Percentiles rank a stretch among this genome's conserved stretches.
Conservation (phyloP, 2,329 filamentous ascomycete species). For the Aspergillus carbonarius region DNA sequence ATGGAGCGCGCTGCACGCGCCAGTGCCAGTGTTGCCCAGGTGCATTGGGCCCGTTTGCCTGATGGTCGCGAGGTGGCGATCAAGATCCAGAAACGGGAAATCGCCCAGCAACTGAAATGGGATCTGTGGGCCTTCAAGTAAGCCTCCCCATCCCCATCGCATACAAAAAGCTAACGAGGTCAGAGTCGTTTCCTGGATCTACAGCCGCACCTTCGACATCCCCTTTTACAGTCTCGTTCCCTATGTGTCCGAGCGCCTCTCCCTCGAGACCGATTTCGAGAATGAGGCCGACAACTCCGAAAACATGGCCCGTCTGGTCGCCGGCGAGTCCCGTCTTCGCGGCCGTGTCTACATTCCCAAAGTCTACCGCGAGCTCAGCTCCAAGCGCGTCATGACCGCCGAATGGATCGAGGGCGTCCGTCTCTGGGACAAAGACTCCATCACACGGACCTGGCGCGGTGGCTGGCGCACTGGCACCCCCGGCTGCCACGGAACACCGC, state of each 20-base stretch:
- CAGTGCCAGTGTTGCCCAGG: slow-evolving; percentile 91
- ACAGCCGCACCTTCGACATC: slow-evolving; percentile 87
- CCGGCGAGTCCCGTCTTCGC: slow-evolving; percentile 70
- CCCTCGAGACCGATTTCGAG: slow-evolving; percentile 90
- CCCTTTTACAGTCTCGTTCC: slow-evolving; percentile 88
- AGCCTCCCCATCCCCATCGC: slow-evolving; percentile 25
- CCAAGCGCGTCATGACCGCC: slow-evolving; percentile 81
- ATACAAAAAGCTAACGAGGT: slow-evolving; percentile 17
- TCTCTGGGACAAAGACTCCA: slow-evolving; percentile 84
- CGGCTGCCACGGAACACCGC: slow-evolving; percentile 67
- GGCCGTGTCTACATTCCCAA: slow-evolving; percentile 84
- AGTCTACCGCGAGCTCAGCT: slow-evolving; percentile 79
- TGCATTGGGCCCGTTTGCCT: slow-evolving; percentile 84
- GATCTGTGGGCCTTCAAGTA: slow-evolving; percentile 94
- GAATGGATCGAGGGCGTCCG: slow-evolving; percentile 97
- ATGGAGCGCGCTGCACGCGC: slow-evolving; percentile 70
- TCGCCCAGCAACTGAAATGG: slow-evolving; percentile 85
- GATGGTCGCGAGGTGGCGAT: slow-evolving; percentile 92
- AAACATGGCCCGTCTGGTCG: slow-evolving; percentile 75
- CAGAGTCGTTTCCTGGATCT: slow-evolving; percentile 75
- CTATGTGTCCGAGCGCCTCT: slow-evolving; percentile 87
- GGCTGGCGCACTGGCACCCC: slow-evolving; percentile 74
- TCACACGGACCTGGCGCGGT: slow-evolving; percentile 75
- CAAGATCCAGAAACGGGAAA: slow-evolving; percentile 96
- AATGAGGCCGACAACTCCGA: slow-evolving; percentile 89